phyloP scores from a whole-genome alignment of 192 early-diverging fungal species.

The Podila horticola region DNA sequence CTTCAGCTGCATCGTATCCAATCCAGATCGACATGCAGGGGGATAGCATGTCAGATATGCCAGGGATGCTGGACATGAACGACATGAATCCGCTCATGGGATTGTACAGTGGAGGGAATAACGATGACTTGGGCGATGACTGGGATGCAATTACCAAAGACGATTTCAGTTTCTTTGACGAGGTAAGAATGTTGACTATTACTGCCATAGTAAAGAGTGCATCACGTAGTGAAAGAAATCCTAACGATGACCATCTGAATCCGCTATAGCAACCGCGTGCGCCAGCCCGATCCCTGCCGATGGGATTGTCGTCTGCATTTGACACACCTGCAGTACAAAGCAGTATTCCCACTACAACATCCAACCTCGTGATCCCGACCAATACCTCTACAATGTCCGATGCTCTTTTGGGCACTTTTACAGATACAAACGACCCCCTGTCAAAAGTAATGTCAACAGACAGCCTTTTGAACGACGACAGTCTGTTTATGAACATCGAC shows the following conservation, averaged over 20 bases:
- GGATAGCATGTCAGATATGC: slow-evolving; percentile 24
- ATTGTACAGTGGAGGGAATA: slow-evolving; percentile 25
- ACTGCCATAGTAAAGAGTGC: background rate
- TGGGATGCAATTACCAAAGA: slow-evolving; percentile 43
- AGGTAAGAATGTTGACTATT: slow-evolving; percentile 5
- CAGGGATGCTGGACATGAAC: slow-evolving; percentile 34
- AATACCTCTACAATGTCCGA: slow-evolving; percentile 5
- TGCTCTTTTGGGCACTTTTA: slow-evolving; percentile 11
- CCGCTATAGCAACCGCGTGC: slow-evolving; percentile 31
- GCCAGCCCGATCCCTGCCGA: slow-evolving; percentile 8
- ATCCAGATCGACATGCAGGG: slow-evolving; percentile 33
- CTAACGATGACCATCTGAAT: background rate
- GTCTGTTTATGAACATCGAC: slow-evolving; percentile 38
- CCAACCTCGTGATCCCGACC: background rate
- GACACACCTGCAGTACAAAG: slow-evolving; percentile 20
- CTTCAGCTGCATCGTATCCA: slow-evolving; percentile 23
- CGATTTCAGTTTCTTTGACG: slow-evolving; percentile 50
- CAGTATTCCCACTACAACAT: slow-evolving; percentile 41
- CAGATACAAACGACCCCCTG: slow-evolving; percentile 12
- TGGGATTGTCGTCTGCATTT: slow-evolving; percentile 3
- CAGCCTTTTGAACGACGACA: slow-evolving; percentile 26
- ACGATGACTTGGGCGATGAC: slow-evolving; percentile 38
- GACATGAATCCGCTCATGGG: slow-evolving; percentile 18
- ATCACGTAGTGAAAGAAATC: no score
- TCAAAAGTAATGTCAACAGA: slow-evolving; percentile 14